Evolutionary conservation across 2,329 filamentous ascomycete species (phyloP), one percentile per base, ranked within the genome.

Genomic region (Hirsutella thompsonii): DNA sequence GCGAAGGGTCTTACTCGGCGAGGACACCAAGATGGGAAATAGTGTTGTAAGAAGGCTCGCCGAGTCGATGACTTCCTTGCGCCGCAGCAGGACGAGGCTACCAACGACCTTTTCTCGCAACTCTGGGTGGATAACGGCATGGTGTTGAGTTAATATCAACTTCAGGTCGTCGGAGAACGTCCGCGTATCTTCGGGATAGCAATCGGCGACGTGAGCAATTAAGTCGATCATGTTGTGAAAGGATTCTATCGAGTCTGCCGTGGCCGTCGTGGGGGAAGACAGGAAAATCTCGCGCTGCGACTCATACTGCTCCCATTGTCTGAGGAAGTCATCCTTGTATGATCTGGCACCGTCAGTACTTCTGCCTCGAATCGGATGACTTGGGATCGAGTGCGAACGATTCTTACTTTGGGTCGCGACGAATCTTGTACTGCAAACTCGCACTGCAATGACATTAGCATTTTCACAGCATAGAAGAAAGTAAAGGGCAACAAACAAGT

Each of bases 51-150:
- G 72, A 2, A 96, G 74, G 49, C 73, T 79, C 36, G 79, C 73
- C 20, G 89, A 94, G 59, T 94, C 83, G 48, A 98, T 81, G 36
- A 95, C 75, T 4, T 95, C 88, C 62, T 98, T 98, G 58, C 89
- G 86, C 44, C 85, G 74, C 47, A 98, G 64, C 38, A 98, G 68
- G 21, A 93, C 84, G 52, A 98, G 66, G 58, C 86, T 93, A 38
- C 86, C 85, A 2, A 96, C 90, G 43, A 96, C 77, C 73, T 96
- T 96, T 61, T 96, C 92, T 30, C 92, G 75, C 52, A 98, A 62
- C 47, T 96, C 89, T 4, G 79, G 71, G 53, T 94, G 83, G 26
- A 98, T 70, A 3, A 81, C 72, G 36, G 81, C 76, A 69, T 96
- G 90, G 57, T 96, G 87, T 50, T 81, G 70, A 37, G 77, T 77